Conservation (phyloP, 768 basidiomycete species). For the Lactarius trivialis region DNA sequence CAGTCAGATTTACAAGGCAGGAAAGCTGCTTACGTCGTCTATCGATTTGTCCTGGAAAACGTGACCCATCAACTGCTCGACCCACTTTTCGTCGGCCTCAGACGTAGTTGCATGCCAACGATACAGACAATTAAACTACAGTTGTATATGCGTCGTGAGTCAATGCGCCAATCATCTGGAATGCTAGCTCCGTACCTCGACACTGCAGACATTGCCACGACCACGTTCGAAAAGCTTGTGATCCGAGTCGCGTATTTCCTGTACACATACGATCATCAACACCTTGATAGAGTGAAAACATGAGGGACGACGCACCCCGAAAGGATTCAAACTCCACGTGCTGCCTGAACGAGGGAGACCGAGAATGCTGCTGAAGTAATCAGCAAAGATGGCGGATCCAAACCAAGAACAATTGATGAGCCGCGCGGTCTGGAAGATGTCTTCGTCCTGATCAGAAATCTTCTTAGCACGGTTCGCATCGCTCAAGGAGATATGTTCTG, state of each 20-base stretch:
- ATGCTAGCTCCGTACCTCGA: constrained; percentile 46
- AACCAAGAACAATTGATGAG: constrained; percentile 81
- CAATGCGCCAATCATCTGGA: background rate
- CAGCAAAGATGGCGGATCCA: constrained; percentile 68
- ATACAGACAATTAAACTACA: constrained; percentile 78
- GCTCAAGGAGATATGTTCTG: constrained; percentile 35
- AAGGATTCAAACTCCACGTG: constrained; percentile 72
- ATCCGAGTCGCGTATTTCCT: constrained; percentile 62
- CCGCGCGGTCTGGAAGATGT: constrained; percentile 79
- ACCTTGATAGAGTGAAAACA: background rate
- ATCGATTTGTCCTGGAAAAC: constrained; percentile 49
- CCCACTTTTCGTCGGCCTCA: constrained; percentile 64
- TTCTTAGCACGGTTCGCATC: constrained; percentile 29
- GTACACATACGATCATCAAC: background rate
- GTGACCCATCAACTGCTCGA: constrained; percentile 39
- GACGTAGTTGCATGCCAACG: constrained; percentile 85
- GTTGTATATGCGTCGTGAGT: background rate
- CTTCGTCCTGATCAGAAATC: constrained; percentile 34
- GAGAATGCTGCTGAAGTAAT: constrained; percentile 76
- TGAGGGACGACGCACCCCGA: constrained; percentile 41
- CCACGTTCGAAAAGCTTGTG: constrained; percentile 71
- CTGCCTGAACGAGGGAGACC: constrained; percentile 73
- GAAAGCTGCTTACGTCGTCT: constrained; percentile 31
- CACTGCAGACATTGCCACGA: constrained; percentile 74
- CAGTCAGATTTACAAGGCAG: background rate